Evolutionary conservation across 345 rosid genomes (phyloP).

Genomic region (Ceriops tagal): DNA sequence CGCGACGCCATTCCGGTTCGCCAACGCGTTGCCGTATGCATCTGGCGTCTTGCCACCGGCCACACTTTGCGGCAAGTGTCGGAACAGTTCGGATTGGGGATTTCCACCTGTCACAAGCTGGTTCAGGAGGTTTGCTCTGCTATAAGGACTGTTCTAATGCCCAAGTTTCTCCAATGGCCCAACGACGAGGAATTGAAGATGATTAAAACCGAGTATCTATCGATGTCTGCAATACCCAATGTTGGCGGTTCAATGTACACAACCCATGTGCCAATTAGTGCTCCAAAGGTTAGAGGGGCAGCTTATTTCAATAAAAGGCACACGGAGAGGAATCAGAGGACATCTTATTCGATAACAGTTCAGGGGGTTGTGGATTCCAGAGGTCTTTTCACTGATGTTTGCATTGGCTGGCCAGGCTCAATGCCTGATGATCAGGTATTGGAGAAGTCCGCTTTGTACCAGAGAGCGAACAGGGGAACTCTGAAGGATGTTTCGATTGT

Average conservation of each 20-base stretch:
- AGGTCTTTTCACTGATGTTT: constrained; percentile 70
- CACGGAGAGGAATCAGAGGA: constrained; percentile 75
- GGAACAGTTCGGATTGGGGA: constrained; percentile 68
- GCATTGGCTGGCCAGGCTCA: constrained; percentile 87
- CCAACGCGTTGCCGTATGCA: constrained; percentile 89
- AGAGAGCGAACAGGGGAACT: constrained; percentile 60
- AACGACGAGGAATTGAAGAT: constrained; percentile 47
- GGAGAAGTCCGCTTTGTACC: constrained; percentile 66
- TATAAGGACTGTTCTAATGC: constrained; percentile 68
- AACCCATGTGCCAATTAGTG: constrained; percentile 75
- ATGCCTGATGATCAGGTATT: constrained; percentile 76
- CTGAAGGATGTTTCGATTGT: constrained; percentile 63
- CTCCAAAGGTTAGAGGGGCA: constrained; percentile 68
- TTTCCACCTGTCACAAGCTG: constrained; percentile 75
- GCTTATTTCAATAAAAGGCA: constrained; percentile 76
- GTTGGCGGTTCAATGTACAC: constrained; percentile 74
- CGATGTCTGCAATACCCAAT: constrained; percentile 61
- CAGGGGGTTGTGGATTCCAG: constrained; percentile 67
- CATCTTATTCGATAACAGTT: constrained; percentile 65
- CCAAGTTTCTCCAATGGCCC: constrained; percentile 72
- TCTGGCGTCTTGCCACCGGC: constrained; percentile 83
- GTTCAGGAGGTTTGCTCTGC: constrained; percentile 78
- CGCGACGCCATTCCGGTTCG: constrained; percentile 89
- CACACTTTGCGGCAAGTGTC: constrained; percentile 68
- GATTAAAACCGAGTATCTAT: constrained; percentile 43